Base-by-base conservation (phyloP, 345 rosid genomes). In the Camelina hispida region DNA sequence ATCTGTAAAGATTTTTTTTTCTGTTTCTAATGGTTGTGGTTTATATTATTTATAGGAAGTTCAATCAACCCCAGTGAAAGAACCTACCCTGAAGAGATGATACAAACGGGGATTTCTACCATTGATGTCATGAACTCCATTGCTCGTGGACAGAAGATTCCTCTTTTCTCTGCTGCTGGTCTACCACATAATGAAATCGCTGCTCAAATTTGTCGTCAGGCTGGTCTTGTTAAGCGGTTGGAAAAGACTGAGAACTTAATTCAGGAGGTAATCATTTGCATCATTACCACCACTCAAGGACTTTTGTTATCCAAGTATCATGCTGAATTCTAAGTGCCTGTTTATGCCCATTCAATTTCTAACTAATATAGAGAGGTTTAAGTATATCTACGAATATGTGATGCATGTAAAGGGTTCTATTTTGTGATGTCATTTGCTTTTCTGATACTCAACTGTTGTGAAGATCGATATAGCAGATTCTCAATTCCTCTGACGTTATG, bases 121-220 rank as follows among this genome's bases (percentile, higher is more conserved):
- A 95, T 95, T 77, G 99, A 95, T 87, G 98, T 92, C 66, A 95
- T 95, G 99, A 95, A 95, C 79, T 95, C 99, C 58, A 93, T 95
- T 65, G 99, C 99, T 66, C 88, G 98, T 81, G 99, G 99, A 77
- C 98, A 95, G 74, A 95, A 95, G 67, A 95, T 95, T 74, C 99
- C 99, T 72, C 91, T 95, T 37, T 95, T 95, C 82, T 95, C 99
- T 75, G 99, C 99, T 83, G 99, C 99, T 68, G 99, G 99, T 88
- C 94, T 93, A 22, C 99, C 98, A 8, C 99, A 95, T 81, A 95
- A 95, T 74, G 99, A 95, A 86, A 95, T 95, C 11, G 99, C 99
- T 73, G 99, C 99, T 78, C 98, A 95, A 78, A 95, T 93, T 71
- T 95, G 99, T 83, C 99, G 99, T 59, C 98, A 95, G 81, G 99